Evolutionary conservation across 768 basidiomycete genomes (phyloP).

Genomic region (Russula lepida): DNA sequence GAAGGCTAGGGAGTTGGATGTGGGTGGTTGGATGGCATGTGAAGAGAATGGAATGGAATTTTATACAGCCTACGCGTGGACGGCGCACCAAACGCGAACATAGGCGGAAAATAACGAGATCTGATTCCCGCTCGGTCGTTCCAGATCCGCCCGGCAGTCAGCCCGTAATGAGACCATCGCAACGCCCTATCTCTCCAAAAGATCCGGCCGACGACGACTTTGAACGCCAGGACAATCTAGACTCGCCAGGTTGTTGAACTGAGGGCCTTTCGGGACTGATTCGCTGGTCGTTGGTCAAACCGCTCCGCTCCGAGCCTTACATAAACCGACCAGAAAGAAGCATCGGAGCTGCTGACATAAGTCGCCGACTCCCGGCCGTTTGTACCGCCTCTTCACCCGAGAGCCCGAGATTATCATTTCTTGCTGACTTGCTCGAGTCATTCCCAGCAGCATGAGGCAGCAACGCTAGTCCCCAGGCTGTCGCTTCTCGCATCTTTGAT

Average conservation of each 20-base stretch:
- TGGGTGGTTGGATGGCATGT: not conserved
- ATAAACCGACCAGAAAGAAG: not conserved
- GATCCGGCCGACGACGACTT: not conserved
- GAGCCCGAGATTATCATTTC: not conserved
- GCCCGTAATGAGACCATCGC: not conserved
- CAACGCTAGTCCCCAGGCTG: not conserved
- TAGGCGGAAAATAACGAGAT: not conserved
- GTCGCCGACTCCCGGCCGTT: not conserved
- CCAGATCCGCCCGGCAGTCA: slow-evolving; percentile 11
- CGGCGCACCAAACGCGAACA: not conserved
- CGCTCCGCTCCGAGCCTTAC: not conserved
- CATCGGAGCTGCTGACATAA: not conserved
- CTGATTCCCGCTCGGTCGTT: not conserved
- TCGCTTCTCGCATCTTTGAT: not conserved
- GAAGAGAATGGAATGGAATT: not conserved
- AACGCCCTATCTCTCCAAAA: not conserved
- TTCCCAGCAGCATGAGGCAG: not conserved
- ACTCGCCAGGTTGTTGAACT: not conserved
- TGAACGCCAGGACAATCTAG: not conserved
- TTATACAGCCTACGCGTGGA: slow-evolving; percentile 1
- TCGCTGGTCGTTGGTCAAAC: not conserved
- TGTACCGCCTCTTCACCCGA: not conserved
- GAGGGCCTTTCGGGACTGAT: too few species aligned
- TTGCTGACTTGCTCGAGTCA: not conserved
- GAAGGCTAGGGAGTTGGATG: not conserved